Evolutionary conservation across 768 basidiomycete genomes (phyloP).

Genomic region (Grammothele lineata): DNA sequence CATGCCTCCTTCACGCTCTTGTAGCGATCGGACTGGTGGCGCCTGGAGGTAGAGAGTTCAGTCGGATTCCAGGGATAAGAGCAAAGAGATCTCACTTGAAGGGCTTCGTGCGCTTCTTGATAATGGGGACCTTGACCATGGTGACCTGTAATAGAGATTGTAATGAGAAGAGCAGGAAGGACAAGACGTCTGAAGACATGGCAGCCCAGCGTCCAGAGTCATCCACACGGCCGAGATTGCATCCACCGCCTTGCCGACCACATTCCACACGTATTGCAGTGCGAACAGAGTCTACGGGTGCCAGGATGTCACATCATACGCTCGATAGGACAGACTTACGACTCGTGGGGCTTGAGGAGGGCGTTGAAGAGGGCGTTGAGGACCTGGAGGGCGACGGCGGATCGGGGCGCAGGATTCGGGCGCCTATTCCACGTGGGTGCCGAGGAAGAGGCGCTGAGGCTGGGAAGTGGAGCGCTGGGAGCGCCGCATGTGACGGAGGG

Average conservation of each 20-base stretch:
- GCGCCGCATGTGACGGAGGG: too few relatives aligned
- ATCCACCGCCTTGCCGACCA: conserved; percentile 19
- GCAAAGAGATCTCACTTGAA: conserved; percentile 75
- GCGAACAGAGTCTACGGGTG: conserved; percentile 15
- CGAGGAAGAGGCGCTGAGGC: too few relatives aligned
- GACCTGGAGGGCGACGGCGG: conserved; percentile 11
- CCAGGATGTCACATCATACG: conserved; percentile 11
- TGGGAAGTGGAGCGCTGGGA: too few relatives aligned
- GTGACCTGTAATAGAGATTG: conserved; percentile 26
- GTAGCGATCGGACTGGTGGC: conserved; percentile 99
- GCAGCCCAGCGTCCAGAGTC: conserved; percentile 12
- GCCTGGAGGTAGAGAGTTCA: conserved; percentile 53
- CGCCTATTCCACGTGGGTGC: conserved; percentile 9
- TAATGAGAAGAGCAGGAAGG: neutral
- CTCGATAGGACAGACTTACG: conserved; percentile 43
- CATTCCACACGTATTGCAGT: conserved; percentile 4
- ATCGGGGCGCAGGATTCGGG: conserved; percentile 2
- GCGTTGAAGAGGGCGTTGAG: conserved; percentile 25
- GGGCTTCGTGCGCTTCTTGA: conserved; percentile 95
- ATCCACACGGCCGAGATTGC: conserved; percentile 18
- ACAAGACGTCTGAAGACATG: neutral
- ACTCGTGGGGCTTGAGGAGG: conserved; percentile 45
- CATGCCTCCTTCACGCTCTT: conserved; percentile 96
- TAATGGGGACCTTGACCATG: conserved; percentile 63
- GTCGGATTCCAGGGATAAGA: neutral